phyloP scores from a whole-genome alignment of 2,329 filamentous ascomycete genomes.

The Claviceps spartinae region DNA sequence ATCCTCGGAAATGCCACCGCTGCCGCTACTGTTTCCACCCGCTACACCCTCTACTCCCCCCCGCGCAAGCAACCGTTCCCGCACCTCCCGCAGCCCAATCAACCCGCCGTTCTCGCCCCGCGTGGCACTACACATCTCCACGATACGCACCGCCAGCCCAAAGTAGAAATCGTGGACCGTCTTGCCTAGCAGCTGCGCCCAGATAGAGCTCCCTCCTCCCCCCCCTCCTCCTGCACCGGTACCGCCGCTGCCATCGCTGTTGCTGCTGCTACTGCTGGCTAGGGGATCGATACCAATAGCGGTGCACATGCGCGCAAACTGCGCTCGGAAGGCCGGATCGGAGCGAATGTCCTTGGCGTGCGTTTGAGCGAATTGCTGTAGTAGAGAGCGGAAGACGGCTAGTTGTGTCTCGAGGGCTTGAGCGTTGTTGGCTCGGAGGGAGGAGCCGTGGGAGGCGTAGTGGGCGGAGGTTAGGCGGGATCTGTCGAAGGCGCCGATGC shows the following conservation, averaged over 20 bases:
- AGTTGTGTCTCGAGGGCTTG: conserved; percentile 84
- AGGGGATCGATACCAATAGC: conserved; percentile 94
- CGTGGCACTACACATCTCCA: conserved; percentile 81
- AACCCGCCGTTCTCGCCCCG: conserved; percentile 84
- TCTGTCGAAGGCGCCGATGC: conserved; percentile 80
- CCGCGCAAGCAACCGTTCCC: conserved; percentile 58
- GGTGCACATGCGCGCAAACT: conserved; percentile 97
- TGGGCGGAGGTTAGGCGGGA: conserved; percentile 74
- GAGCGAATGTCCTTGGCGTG: conserved; percentile 94
- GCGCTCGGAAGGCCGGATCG: conserved; percentile 85
- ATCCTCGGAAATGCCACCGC: conserved; percentile 74
- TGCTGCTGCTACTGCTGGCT: conserved; percentile 32
- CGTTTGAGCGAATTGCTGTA: conserved; percentile 89
- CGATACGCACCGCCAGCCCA: conserved; percentile 86
- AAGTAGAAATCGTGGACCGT: conserved; percentile 98
- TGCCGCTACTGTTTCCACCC: conserved; percentile 26
- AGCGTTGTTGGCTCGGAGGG: conserved; percentile 72
- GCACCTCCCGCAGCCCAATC: conserved; percentile 70
- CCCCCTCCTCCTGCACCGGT: conserved; percentile 11
- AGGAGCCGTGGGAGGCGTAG: conserved; percentile 80
- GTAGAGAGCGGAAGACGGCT: conserved; percentile 84
- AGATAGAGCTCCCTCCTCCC: conserved; percentile 49
- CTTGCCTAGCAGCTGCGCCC: conserved; percentile 82
- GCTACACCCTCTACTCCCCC: conserved; percentile 37
- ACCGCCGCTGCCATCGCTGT: conserved; percentile 15